Percentiles rank a stretch among this genome's conserved stretches.
Conservation (phyloP, 495 filamentous ascomycete genomes). For the Penicillium pulvis region DNA sequence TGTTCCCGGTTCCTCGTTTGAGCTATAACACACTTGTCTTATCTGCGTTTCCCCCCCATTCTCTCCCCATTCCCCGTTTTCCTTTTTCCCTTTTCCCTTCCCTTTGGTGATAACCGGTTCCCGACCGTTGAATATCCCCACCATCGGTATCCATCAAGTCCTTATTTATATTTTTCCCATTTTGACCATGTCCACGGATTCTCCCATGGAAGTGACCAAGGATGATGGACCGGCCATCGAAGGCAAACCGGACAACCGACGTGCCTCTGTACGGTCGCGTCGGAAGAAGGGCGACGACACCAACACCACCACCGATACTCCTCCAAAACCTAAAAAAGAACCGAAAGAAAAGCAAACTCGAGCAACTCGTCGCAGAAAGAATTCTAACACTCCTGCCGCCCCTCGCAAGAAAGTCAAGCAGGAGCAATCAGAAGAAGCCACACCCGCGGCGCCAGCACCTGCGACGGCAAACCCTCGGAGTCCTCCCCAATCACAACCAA, state of each 20-base stretch:
- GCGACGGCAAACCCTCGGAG: constrained; percentile 14
- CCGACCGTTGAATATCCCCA: constrained; percentile 8
- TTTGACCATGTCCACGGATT: constrained; percentile 26
- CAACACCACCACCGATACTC: constrained; percentile 24
- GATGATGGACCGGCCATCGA: constrained; percentile 22
- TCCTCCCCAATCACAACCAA: constrained; percentile 10
- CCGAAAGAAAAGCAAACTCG: constrained; percentile 40
- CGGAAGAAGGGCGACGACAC: constrained; percentile 47
- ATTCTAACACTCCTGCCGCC: constrained; percentile 35
- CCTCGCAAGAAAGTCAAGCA: constrained; percentile 52
- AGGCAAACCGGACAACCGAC: constrained; percentile 28
- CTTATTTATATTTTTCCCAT: neutral
- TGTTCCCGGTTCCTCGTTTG: neutral
- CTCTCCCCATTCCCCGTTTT: neutral
- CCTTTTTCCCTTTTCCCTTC: constrained; percentile 5
- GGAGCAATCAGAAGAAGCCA: constrained; percentile 31
- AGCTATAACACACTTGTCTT: constrained; percentile 9
- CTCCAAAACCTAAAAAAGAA: constrained; percentile 34
- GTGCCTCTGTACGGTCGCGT: constrained; percentile 48
- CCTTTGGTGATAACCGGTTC: constrained; percentile 11
- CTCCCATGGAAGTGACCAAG: constrained; percentile 18
- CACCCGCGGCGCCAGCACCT: constrained; percentile 11
- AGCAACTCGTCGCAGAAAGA: constrained; percentile 43
- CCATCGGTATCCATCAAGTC: neutral
- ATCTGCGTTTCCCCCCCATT: constrained; percentile 8